Evolutionary conservation across 2,329 filamentous ascomycete species (phyloP), one percentile per base, ranked within the genome.

Genomic region (Claviceps digitariae): DNA sequence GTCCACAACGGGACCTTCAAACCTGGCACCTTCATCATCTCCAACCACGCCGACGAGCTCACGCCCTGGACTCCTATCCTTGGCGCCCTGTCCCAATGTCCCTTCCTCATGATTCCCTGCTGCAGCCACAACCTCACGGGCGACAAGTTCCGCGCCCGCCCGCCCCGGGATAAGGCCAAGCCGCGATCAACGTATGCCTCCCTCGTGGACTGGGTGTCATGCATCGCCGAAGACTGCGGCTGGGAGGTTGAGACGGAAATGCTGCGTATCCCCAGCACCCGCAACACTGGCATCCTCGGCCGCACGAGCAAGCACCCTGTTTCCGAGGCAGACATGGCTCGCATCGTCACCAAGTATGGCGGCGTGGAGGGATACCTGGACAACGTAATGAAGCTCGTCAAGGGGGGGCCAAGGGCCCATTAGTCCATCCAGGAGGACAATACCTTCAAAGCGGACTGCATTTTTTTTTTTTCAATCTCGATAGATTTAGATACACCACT

Each of bases 11-110:
- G 91, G 38, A 63, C 74, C 10, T 95, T 97, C 62, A 75, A 81
- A 0, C 65, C 68, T 17, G 81, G 82, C 29, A 94, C 89, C 0
- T 98, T 98, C 67, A 89, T 98, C 61, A 86, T 98, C 57, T 95
- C 90, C 49, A 98, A 98, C 64, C 93, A 98, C 66, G 91, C 91
- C 12, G 93, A 98, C 65, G 90, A 98, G 69, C 77, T 98, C 15
- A 98, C 93, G 0, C 82, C 88, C 0, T 98, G 93, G 93, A 97
- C 93, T 0, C 93, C 93, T 0, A 77, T 97, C 20, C 79, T 98
- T 43, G 90, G 88, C 1, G 79, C 81, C 7, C 72, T 89, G 1
- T 90, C 85, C 0, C 71, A 79, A 2, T 86, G 85, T 12, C 86
- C 90, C 0, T 98, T 96, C 67, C 81, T 98, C 57, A 86, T 87